Evolutionary conservation across 164 flowering plant species (phyloP), one percentile per base, ranked within the genome.

Genomic region (Stephania yunnanensis): DNA sequence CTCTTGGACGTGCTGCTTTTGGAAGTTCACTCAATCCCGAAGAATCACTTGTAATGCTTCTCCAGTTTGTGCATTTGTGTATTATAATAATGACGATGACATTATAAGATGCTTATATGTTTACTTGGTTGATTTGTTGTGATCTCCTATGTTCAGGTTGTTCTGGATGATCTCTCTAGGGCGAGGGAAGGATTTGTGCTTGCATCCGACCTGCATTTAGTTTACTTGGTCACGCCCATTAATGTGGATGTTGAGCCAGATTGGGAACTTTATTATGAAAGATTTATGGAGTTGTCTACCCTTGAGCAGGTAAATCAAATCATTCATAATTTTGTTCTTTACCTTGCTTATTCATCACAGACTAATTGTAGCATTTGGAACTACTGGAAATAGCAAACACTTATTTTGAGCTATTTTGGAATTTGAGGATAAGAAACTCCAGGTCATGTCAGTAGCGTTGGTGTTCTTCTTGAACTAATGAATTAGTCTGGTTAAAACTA

Each of bases 101-200:
- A 10, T 45, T 4, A 46, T 71, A 53, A 9, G 3, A 19, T 72
- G 29, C 10, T 20, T 5, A 71, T 46, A 48, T 48, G 65, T 31
- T 25, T 78, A 12, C 19, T 53, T 7, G 25, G 8, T 70, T 50
- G 30, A 31, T 36, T 58, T 69, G 29, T 7, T 7, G 7, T 73
- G 29, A 52, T 46, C 19, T 69, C 9, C 42, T 36, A 76, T 74
- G 31, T 77, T 15, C 66, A 96, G 99, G 84, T 91, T 83, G 99
- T 96, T 73, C 83, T 94, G 83, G 95, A 89, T 83, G 99, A 96
- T 86, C 95, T 96, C 76, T 84, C 85, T 73, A 89, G 98, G 81
- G 99, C 98, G 53, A 85, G 99, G 77, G 98, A 96, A 87, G 99
- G 95, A 36, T 90, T 96, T 85, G 98, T 96, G 70, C 90, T 96